Percentiles rank a stretch among this genome's conserved stretches.
Conservation (phyloP, 441 rosid species). For the Erodium texanum region DNA sequence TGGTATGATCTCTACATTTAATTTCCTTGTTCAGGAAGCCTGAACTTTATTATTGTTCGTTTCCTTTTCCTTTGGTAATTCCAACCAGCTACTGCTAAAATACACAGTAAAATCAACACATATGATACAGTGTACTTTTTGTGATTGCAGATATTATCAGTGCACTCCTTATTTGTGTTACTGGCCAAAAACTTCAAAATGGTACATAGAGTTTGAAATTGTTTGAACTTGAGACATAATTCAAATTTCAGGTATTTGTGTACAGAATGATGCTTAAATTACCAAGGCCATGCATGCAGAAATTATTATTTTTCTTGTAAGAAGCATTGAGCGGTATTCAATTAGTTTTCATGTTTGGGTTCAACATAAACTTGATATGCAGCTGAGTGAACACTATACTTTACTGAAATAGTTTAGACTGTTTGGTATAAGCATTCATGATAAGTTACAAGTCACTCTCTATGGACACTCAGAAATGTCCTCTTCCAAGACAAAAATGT, state of each 20-base stretch:
- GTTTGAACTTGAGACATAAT: constrained; percentile 33
- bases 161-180: constrained; percentile 67
- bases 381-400: too few relatives aligned
- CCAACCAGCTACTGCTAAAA: too few relatives aligned
- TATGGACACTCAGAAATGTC: not conserved
- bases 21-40: not conserved
- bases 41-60: not conserved
- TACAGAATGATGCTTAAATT: not conserved
- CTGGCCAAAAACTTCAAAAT: constrained; percentile 48
- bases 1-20: not conserved
- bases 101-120: constrained; percentile 22
- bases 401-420: too few relatives aligned
- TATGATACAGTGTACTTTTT: constrained; percentile 72
- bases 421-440: not conserved
- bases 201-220: constrained; percentile 44
- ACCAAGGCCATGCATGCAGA: not conserved
- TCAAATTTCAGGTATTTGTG: constrained; percentile 41
- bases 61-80: constrained; percentile 3
- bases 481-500: not conserved
- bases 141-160: constrained; percentile 71
- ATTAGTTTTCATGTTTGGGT: too few relatives aligned
- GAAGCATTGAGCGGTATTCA: too few relatives aligned
- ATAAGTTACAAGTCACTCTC: not conserved
- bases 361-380: too few relatives aligned
- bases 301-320: too few relatives aligned